These are phyloP conservation scores for Warburgia ugandensis DNA, from an alignment of 164 flowering plant species.

Conservation along the genomic window DNA sequence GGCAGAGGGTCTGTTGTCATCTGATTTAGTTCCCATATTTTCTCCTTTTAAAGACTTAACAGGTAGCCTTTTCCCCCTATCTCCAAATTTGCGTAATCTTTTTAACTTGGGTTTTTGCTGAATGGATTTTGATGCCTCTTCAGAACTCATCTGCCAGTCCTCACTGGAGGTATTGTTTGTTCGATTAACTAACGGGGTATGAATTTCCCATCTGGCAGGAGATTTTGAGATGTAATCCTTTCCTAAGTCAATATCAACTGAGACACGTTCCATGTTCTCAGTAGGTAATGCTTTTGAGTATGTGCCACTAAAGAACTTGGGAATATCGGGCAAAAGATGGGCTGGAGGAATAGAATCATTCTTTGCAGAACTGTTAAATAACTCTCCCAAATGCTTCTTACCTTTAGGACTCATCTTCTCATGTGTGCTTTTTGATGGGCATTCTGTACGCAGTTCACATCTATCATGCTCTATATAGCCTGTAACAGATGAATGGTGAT, in stretches of 20 bases:
- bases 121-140: constrained; percentile 37
- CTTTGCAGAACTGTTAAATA: too few species aligned
- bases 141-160: constrained; percentile 58
- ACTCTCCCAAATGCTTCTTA: background rate
- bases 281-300: too few species aligned
- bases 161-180: constrained; percentile 37
- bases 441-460: background rate
- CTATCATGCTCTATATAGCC: constrained; percentile 1
- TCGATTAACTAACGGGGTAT: constrained; percentile 27
- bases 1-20: constrained; percentile 19
- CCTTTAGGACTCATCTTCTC: constrained; percentile 1
- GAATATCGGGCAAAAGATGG: constrained; percentile 16
- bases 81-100: constrained; percentile 69
- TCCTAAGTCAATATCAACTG: too few species aligned
- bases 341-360: constrained; percentile 11
- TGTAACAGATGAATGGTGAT: constrained; percentile 15
- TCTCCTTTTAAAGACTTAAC: constrained; percentile 15
- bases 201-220: constrained; percentile 16
- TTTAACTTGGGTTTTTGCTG: constrained; percentile 43
- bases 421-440: background rate
- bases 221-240: constrained; percentile 8
- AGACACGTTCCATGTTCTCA: too few species aligned
- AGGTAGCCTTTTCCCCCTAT: constrained; percentile 14
- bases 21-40: constrained; percentile 7
- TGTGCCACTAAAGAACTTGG: too few species aligned